phyloP scores from a whole-genome alignment of 2,329 filamentous ascomycete genomes.

The Pseudocercospora musae region DNA sequence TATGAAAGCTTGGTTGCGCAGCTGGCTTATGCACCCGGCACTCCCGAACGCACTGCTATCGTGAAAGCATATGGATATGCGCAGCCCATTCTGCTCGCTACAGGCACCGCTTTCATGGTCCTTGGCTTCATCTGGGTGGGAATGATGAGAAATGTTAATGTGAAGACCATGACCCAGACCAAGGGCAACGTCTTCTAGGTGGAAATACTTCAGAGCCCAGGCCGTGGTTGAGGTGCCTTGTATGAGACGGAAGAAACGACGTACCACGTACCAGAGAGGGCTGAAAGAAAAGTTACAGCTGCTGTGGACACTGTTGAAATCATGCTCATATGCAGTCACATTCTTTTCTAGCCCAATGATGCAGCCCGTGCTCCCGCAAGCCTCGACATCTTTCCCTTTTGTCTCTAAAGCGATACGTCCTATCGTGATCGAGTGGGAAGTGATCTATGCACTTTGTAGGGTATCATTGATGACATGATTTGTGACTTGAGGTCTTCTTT shows the following conservation, averaged over 20 bases:
- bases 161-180: slow-evolving; percentile 35
- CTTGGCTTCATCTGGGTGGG: slow-evolving; percentile 30
- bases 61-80: slow-evolving; percentile 47
- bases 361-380: too few relatives aligned
- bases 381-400: neutral
- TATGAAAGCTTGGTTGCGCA: slow-evolving; percentile 38
- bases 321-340: too few relatives aligned
- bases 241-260: neutral
- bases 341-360: too few relatives aligned
- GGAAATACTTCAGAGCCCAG: too few relatives aligned
- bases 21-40: slow-evolving; percentile 43
- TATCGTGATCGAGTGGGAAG: too few relatives aligned
- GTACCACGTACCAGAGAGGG: neutral
- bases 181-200: slow-evolving; percentile 35
- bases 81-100: slow-evolving; percentile 44
- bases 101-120: slow-evolving; percentile 33
- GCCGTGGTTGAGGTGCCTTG: neutral
- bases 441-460: too few relatives aligned
- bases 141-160: slow-evolving; percentile 36
- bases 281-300: neutral
- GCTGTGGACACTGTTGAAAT: neutral
- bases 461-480: too few relatives aligned
- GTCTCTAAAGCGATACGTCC: too few relatives aligned
- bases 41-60: slow-evolving; percentile 43
- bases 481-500: too few relatives aligned